A percentile compares a stretch with the other conserved stretches of the same genome.
These are phyloP conservation scores for Amborella trichopoda DNA, from an alignment of 164 flowering plant species.

Conservation along the genomic window DNA sequence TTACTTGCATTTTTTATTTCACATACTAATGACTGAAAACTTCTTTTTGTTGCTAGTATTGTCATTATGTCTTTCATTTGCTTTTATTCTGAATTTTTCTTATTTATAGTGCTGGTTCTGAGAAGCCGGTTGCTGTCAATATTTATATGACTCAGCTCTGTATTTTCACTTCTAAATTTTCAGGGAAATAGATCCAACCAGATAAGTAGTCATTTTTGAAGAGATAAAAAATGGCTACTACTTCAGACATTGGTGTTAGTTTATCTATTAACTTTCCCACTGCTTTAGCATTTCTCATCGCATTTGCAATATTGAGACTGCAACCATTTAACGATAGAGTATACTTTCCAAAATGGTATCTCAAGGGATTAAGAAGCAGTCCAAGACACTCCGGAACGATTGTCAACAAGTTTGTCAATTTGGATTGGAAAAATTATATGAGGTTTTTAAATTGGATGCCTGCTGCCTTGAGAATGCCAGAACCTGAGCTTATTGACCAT, in stretches of 20 bases:
- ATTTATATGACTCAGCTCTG: too few relatives aligned
- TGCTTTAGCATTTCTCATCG: slow-evolving; percentile 15
- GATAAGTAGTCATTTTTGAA: too few relatives aligned
- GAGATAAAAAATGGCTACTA: slow-evolving; percentile 17
- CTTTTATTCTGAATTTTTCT: too few relatives aligned
- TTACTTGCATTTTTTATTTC: too few relatives aligned
- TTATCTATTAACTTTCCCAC: slow-evolving; percentile 13
- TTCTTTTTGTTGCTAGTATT: too few relatives aligned
- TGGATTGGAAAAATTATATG: slow-evolving; percentile 11
- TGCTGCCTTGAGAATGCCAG: slow-evolving; percentile 18
- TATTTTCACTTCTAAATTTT: too few relatives aligned
- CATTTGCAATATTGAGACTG: slow-evolving; percentile 12
- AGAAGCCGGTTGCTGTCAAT: too few relatives aligned
- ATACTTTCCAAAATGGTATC: slow-evolving; percentile 21
- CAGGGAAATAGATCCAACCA: too few relatives aligned
- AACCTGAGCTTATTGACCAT: slow-evolving; percentile 18
- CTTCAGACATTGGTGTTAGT: slow-evolving; percentile 10
- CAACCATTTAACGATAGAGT: slow-evolving; percentile 19
- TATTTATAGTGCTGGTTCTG: too few relatives aligned
- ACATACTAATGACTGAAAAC: too few relatives aligned
- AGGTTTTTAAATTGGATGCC: slow-evolving; percentile 17
- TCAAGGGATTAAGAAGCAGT: slow-evolving; percentile 17
- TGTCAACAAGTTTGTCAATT: slow-evolving; percentile 12
- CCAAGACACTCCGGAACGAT: slow-evolving; percentile 12
- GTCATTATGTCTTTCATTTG: too few relatives aligned